Evolutionary conservation across 2,329 filamentous ascomycete species (phyloP).

Genomic region (Colletotrichum incanum): DNA sequence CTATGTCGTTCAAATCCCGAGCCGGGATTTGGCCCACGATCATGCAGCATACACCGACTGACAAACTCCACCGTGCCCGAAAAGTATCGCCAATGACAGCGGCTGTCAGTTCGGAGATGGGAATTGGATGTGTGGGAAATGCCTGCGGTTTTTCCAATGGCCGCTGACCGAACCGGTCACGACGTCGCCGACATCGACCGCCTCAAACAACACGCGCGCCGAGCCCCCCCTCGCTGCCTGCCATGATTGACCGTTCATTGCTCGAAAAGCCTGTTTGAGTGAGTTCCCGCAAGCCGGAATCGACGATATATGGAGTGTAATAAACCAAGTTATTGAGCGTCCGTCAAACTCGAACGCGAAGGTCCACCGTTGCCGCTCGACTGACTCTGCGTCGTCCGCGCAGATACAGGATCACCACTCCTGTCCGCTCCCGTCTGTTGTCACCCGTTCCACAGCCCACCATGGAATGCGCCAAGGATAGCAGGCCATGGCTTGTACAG

Average conservation of each 20-base stretch:
- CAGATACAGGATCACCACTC: slow-evolving; percentile 5
- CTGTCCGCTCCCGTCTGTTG: background rate
- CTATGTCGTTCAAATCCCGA: slow-evolving; percentile 37
- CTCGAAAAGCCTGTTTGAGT: background rate
- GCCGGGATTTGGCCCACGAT: slow-evolving; percentile 35
- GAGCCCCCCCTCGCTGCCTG: background rate
- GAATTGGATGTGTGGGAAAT: slow-evolving; percentile 3
- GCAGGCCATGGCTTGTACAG: slow-evolving; percentile 84
- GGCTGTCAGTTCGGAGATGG: background rate
- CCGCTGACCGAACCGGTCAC: slow-evolving; percentile 9
- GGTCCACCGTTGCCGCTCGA: slow-evolving; percentile 4
- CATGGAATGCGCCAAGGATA: slow-evolving; percentile 50
- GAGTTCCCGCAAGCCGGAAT: background rate
- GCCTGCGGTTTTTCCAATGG: slow-evolving; percentile 7
- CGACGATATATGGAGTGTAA: slow-evolving; percentile 24
- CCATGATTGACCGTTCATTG: background rate
- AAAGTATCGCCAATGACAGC: slow-evolving; percentile 17
- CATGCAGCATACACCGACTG: slow-evolving; percentile 28
- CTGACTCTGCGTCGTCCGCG: background rate
- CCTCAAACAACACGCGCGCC: background rate
- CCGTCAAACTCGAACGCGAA: background rate
- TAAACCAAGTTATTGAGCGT: slow-evolving; percentile 5
- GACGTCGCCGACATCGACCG: slow-evolving; percentile 2
- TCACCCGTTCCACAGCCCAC: slow-evolving; percentile 5
- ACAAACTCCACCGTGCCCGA: slow-evolving; percentile 17